Evolutionary conservation across 495 filamentous ascomycete species (phyloP), one percentile per base, ranked within the genome.

Genomic region (Penicillium silybi): DNA sequence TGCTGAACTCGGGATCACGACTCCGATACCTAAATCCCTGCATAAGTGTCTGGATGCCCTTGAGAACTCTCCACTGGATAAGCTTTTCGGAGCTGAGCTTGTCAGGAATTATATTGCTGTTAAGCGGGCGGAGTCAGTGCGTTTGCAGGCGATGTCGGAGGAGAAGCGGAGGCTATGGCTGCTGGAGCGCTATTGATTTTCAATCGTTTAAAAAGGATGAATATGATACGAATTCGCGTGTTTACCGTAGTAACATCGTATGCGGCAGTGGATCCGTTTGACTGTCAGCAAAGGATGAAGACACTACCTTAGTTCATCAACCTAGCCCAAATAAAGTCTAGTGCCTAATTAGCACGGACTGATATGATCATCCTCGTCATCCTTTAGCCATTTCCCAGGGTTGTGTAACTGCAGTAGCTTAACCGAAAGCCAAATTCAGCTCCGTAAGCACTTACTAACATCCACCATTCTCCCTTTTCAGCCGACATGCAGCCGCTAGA

Each of bases 71-170:
- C 2, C 29, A 10, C 13, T 47, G 0, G 56, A 74, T 41, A n/a
- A 53, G 2, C 46, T 78, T 44, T 54, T 90, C 16, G 82, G 83
- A 1, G 47, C 55, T 0, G 73, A 74, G 11, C 60, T 84, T 26
- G 80, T 89, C 4, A 70, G 77, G 46, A 76, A 79, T 40, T 88
- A 88, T 55, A 56, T 80, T 11, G 66, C 65, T 41, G 68, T 85
- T 16, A 91, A 90, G 67, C 69, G 75, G 44, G 76, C 59, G 6
- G 77, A 85, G 23, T 71, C 73, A 25, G 62, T 73, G 41, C 68
- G 71, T 56, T 52, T 74, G 46, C 74, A 71, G 66, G 57, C 79
- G 17, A 73, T 84, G 64, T 73, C 82, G 46, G 66, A 69, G 25
- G 72, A 76, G 1, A 57, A 75, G 39, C 72, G 76, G 39, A 65